Evolutionary conservation across 768 basidiomycete genomes (phyloP).

Genomic region (Boletus rubropictus): DNA sequence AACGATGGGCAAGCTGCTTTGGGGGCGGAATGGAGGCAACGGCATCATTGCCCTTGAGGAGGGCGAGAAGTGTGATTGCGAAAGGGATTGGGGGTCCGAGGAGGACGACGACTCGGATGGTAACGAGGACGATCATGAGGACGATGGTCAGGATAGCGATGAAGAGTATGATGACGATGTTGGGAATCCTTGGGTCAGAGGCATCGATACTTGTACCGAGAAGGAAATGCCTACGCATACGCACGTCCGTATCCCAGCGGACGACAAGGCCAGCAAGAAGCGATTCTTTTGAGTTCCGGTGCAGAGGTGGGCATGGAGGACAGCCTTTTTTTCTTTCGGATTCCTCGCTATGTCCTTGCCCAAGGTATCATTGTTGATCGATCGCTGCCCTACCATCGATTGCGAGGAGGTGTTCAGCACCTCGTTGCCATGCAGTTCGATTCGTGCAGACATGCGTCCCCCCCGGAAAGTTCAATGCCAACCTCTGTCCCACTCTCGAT

Average conservation of each 20-base stretch:
- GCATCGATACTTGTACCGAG: conserved; percentile 61
- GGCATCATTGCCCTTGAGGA: conserved; percentile 49
- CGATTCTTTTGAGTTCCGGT: conserved; percentile 54
- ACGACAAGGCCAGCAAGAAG: conserved; percentile 69
- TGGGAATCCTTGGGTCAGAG: conserved; percentile 85
- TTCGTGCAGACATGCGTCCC: not conserved
- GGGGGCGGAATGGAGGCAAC: conserved; percentile 69
- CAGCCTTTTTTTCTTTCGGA: conserved; percentile 4
- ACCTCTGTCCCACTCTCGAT: not conserved
- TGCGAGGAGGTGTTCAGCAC: not conserved
- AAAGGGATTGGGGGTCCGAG: conserved; percentile 27
- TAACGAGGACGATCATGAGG: conserved; percentile 35
- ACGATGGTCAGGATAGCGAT: conserved; percentile 11
- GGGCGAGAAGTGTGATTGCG: conserved; percentile 62
- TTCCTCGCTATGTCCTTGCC: conserved; percentile 11
- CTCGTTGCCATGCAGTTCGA: not conserved
- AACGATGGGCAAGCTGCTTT: conserved; percentile 86
- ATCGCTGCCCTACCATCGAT: conserved; percentile 3
- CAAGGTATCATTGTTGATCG: conserved; percentile 5
- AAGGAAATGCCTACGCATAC: conserved; percentile 48
- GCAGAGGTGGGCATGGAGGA: not conserved
- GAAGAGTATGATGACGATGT: conserved; percentile 60
- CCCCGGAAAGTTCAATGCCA: not conserved
- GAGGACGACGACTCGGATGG: conserved; percentile 31
- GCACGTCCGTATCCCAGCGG: conserved; percentile 68